Evolutionary conservation across 805 yeast genomes (phyloP), one percentile per base, ranked within the genome.

Genomic region (Suhomyces vadensis): DNA sequence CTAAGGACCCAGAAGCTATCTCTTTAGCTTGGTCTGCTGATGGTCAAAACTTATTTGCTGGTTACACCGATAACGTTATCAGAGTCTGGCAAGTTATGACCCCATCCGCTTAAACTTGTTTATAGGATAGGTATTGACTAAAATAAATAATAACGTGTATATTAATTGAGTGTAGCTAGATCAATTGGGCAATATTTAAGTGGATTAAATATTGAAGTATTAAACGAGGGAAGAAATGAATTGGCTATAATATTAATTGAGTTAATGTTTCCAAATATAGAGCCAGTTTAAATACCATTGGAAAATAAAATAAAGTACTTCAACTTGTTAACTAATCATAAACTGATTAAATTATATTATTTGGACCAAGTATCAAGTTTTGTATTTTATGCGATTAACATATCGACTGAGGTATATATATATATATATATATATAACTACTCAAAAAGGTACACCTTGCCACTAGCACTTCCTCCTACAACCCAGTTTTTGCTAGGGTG

Each of bases 41-140:
- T 67, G 99, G 99, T 75, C 98, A 92, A 83, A 89, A 86, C 86
- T 83, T 94, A 78, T 94, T 89, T 74, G 96, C 98, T 66, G 99
- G 99, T 83, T 94, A 94, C 97, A 91, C 97, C 69, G 99, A 94
- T 79, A 88, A 88, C 83, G 83, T 87, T 73, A 92, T 94, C 83
- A 92, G 99, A 82, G 99, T 94, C 77, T 94, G 99, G 99, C 98
- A 94, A 85, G 97, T 94, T 67, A 94, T 94, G 98, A 88, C 95
- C 78, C 77, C 84, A 57, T 71, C 75, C 52, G 75, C 76, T 65
- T 72, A 72, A 63, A 44, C 21, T 20, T 4, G 24, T 24, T 13
- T 14, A 6, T 17, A 4, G 29, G 38, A 31, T 31, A 31, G 35
- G 46, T 19, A 6, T 31, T 22, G n/a, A 26, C 33, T 26, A 21